These are phyloP conservation scores for Coccomyxa subellipsoidea DNA, from an alignment of 163 green algal species.

Conservation along the genomic window DNA sequence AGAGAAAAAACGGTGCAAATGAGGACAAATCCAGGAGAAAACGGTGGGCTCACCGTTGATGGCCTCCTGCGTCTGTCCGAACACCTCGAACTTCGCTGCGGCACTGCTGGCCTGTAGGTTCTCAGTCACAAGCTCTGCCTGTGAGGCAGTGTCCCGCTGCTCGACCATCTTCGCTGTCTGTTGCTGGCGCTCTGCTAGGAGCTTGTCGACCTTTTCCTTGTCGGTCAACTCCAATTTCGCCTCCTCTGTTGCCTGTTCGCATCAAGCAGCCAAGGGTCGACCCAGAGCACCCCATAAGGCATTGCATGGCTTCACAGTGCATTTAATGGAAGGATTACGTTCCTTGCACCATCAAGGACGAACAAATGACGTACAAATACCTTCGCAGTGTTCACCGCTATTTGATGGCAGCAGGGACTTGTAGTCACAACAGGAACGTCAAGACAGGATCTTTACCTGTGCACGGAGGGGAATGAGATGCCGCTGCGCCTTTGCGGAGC, in stretches of 20 bases:
- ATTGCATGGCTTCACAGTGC: too few relatives aligned
- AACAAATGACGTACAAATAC: too few relatives aligned
- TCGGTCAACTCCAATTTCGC: not conserved
- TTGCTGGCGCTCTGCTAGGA: not conserved
- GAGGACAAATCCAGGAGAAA: not conserved
- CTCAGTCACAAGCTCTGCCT: not conserved
- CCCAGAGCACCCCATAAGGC: too few relatives aligned
- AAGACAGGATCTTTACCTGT: not conserved
- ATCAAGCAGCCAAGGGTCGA: not conserved
- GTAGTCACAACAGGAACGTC: too few relatives aligned
- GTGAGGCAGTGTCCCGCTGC: not conserved
- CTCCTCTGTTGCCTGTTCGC: not conserved
- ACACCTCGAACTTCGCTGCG: not conserved
- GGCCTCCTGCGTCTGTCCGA: not conserved
- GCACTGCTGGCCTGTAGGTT: not conserved
- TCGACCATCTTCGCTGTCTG: not conserved
- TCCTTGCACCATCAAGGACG: too few relatives aligned
- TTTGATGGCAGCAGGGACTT: too few relatives aligned
- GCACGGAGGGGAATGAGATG: not conserved
- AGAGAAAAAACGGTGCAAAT: too few relatives aligned
- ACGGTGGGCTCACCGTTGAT: not conserved
- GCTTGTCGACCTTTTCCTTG: not conserved
- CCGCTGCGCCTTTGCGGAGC: too few relatives aligned
- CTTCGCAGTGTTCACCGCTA: too few relatives aligned
- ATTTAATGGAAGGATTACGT: too few relatives aligned